A percentile compares a stretch with the other conserved stretches of the same genome.
These are phyloP conservation scores for Penicillium sp. DNA, from an alignment of 2,329 filamentous ascomycete species.

Conservation along the genomic window DNA sequence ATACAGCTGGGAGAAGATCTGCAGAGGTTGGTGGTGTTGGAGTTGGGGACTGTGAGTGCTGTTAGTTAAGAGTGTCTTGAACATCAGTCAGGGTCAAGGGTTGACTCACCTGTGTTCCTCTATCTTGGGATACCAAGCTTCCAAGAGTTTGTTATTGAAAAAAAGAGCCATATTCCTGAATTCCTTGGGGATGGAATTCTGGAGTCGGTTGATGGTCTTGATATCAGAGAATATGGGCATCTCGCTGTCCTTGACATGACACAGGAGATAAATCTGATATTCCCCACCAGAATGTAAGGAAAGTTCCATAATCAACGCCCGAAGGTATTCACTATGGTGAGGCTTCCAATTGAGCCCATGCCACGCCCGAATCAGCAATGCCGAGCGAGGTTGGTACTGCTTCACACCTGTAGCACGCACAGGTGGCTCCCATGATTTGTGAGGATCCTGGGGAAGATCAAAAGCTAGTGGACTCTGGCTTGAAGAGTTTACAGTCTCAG, in stretches of 20 bases:
- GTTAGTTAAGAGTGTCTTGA: not conserved
- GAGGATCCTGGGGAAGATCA: slow-evolving; percentile 11
- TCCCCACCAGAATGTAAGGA: slow-evolving; percentile 65
- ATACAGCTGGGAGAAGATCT: slow-evolving; percentile 56
- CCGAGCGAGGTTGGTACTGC: slow-evolving; percentile 48
- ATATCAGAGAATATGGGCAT: slow-evolving; percentile 65
- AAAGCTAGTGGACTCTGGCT: slow-evolving; percentile 13
- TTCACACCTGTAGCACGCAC: slow-evolving; percentile 5
- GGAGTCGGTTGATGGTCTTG: slow-evolving; percentile 54
- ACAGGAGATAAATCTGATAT: slow-evolving; percentile 66
- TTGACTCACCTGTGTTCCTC: slow-evolving; percentile 21
- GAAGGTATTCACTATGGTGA: slow-evolving; percentile 71
- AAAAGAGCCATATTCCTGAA: slow-evolving; percentile 32
- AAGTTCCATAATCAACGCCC: slow-evolving; percentile 74
- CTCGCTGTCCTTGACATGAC: slow-evolving; percentile 67
- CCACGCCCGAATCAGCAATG: slow-evolving; percentile 75
- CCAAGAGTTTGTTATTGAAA: slow-evolving; percentile 25
- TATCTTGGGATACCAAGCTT: slow-evolving; percentile 25
- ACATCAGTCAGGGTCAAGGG: not conserved
- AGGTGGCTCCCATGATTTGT: slow-evolving; percentile 3
- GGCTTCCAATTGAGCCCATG: slow-evolving; percentile 68
- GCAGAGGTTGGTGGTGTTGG: slow-evolving; percentile 49
- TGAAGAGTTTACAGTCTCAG: slow-evolving; percentile 15
- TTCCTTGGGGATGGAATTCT: slow-evolving; percentile 25
- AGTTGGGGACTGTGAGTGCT: slow-evolving; percentile 16